phyloP scores from a whole-genome alignment of 2,329 filamentous ascomycete species.

The Colletotrichum kahawae region DNA sequence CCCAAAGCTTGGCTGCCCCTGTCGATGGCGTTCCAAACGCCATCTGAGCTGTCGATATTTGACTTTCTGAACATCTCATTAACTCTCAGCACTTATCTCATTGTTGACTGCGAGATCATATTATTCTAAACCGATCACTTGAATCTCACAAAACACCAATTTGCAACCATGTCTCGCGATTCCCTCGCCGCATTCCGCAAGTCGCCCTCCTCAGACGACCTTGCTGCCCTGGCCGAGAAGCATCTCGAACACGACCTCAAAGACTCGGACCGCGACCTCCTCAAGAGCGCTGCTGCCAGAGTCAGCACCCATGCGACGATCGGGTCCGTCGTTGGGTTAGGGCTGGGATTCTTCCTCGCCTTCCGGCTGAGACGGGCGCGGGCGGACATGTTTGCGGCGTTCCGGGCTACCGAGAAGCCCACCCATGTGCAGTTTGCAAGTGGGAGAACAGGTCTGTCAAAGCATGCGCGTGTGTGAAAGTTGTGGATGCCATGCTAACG shows the following conservation, averaged over 20 bases:
- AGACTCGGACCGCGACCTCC: slow-evolving; percentile 62
- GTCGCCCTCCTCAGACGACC: slow-evolving; percentile 47
- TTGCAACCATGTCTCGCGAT: slow-evolving; percentile 12
- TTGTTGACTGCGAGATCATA: background rate
- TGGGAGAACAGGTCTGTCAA: slow-evolving; percentile 57
- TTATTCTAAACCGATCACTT: background rate
- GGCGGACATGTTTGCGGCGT: slow-evolving; percentile 63
- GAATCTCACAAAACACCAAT: background rate
- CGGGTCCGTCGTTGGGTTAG: slow-evolving; percentile 65
- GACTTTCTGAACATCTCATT: background rate
- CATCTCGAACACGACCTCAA: slow-evolving; percentile 60
- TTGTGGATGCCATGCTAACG: background rate
- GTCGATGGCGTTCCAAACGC: background rate
- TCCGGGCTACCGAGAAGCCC: slow-evolving; percentile 66
- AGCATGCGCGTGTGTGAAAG: background rate
- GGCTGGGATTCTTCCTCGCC: slow-evolving; percentile 62
- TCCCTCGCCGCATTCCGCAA: slow-evolving; percentile 39
- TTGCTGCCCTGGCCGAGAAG: slow-evolving; percentile 59
- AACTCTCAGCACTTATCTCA: background rate
- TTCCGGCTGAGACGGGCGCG: slow-evolving; percentile 61
- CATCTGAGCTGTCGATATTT: background rate
- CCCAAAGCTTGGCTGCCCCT: background rate
- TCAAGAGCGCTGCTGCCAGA: slow-evolving; percentile 59
- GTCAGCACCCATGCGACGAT: slow-evolving; percentile 60
- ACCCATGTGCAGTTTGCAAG: slow-evolving; percentile 65